Conservation (phyloP, 1,284 basidiomycete genomes). For the Moesziomyces sp. region DNA sequence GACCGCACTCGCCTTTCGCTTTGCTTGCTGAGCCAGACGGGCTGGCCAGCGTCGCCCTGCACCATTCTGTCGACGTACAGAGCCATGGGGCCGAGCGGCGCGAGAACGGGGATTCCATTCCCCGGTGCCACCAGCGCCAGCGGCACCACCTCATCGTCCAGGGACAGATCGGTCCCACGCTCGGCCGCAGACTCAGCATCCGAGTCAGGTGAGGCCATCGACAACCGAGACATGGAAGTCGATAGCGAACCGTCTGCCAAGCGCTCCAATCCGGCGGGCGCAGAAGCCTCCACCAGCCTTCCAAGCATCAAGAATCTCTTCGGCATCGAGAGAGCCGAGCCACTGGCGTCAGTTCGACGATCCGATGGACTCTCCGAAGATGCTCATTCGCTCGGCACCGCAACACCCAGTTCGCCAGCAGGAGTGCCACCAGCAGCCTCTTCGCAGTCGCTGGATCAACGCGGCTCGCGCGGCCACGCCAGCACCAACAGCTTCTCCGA, state of each 20-base stretch:
- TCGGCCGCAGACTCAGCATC: constrained; percentile 23
- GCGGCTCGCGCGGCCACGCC: constrained; percentile 32
- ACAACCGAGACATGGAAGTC: constrained; percentile 37
- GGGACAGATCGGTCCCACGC: constrained; percentile 29
- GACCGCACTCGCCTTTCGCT: background rate
- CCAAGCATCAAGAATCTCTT: constrained; percentile 51
- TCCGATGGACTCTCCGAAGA: constrained; percentile 26
- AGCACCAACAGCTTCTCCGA: constrained; percentile 49
- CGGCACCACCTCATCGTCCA: constrained; percentile 12
- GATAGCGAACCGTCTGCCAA: constrained; percentile 27
- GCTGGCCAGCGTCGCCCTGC: constrained; percentile 33
- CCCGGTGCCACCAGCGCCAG: constrained; percentile 33
- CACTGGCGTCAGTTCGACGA: constrained; percentile 34
- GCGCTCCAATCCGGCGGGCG: constrained; percentile 7
- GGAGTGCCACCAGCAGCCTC: constrained; percentile 9
- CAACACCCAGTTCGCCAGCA: constrained; percentile 32
- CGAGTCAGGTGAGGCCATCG: constrained; percentile 19
- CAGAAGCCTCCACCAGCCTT: constrained; percentile 31
- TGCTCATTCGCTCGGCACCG: constrained; percentile 19
- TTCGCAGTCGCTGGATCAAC: constrained; percentile 25
- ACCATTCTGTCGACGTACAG: constrained; percentile 33
- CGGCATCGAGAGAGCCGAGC: constrained; percentile 39
- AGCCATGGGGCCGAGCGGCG: constrained; percentile 44
- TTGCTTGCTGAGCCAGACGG: constrained; percentile 30
- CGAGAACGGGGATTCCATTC: constrained; percentile 38